Base-by-base conservation (phyloP, 176 grass and related monocot species). In the Oryza glumipatula region DNA sequence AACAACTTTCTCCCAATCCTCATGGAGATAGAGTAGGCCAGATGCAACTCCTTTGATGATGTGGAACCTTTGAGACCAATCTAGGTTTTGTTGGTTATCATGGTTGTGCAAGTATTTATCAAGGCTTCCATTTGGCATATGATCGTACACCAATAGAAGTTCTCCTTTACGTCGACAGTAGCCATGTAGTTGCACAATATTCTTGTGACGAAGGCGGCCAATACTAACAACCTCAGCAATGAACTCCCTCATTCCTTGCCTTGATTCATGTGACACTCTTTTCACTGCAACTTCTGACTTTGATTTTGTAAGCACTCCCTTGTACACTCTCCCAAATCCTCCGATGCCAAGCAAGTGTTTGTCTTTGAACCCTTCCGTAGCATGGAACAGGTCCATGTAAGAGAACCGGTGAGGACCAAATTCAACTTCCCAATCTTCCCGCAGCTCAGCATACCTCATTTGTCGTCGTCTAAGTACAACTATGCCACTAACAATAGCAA, bases 141-240 rank as follows among this genome's bases (percentile, higher is more conserved):
- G 47, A 36, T 85, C 83, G 17, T 85, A 85, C 9, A 85, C 83
- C 33, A 85, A 38, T 0, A 85, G n/a, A 19, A 85, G 74, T 17
- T 85, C 74, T 3, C 74, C 74, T n/a, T 70, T 85, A 1, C 51
- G 35, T 19, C 74, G 35, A n/a, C 83, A 85, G 24, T 85, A 78
- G 0, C 74, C 74, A 3, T 78, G 66, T 2, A 85, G 46, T 1
- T 71, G 74, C 16, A 78, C 83, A 4, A 85, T 24, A 6, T 85
- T 85, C 11, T 30, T 54, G 36, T 78, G 74, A 0, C 66, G 38
- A 14, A 85, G 36, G 1, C 38, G 74, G 17, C 83, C 83, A 13
- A 85, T 85, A 65, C 83, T 85, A 1, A 85, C 51, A 1, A 85
- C 38, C 66, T 85, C 83, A 5, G 75, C 26, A 3, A 85, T 85